phyloP scores from a whole-genome alignment of 306 rosid species.

The Cajanus cajan region DNA sequence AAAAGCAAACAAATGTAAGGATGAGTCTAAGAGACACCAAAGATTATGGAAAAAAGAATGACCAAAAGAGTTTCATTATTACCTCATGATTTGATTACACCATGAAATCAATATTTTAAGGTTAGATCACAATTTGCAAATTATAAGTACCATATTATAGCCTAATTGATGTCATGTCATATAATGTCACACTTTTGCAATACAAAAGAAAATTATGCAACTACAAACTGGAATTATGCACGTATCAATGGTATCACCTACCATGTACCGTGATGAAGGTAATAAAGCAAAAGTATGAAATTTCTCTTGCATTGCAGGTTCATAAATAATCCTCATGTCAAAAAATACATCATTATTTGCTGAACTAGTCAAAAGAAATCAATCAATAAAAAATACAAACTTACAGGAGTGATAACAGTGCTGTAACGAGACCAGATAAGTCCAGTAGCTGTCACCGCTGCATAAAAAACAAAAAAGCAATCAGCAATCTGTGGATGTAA shows the following conservation, averaged over 20 bases:
- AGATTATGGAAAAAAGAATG: not conserved
- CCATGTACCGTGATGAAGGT: not conserved
- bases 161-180: not conserved
- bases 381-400: constrained; percentile 28
- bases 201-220: constrained; percentile 6
- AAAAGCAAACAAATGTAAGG: not conserved
- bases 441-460: constrained; percentile 90
- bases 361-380: constrained; percentile 1
- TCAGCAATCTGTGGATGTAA: constrained; percentile 16
- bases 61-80: not conserved
- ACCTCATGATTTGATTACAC: not conserved
- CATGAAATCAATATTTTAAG: not conserved
- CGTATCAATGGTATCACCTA: not conserved
- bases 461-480: constrained; percentile 21
- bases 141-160: not conserved
- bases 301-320: not conserved
- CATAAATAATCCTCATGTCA: not conserved
- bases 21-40: not conserved
- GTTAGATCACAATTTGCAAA: not conserved
- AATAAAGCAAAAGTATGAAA: constrained; percentile 17
- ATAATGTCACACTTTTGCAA: not conserved
- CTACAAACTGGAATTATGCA: not conserved
- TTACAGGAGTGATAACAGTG: constrained; percentile 88
- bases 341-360: constrained; percentile 9
- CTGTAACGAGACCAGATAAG: constrained; percentile 96